Evolutionary conservation across 768 basidiomycete species (phyloP).

Genomic region (Hortiboletus flavorubellus): DNA sequence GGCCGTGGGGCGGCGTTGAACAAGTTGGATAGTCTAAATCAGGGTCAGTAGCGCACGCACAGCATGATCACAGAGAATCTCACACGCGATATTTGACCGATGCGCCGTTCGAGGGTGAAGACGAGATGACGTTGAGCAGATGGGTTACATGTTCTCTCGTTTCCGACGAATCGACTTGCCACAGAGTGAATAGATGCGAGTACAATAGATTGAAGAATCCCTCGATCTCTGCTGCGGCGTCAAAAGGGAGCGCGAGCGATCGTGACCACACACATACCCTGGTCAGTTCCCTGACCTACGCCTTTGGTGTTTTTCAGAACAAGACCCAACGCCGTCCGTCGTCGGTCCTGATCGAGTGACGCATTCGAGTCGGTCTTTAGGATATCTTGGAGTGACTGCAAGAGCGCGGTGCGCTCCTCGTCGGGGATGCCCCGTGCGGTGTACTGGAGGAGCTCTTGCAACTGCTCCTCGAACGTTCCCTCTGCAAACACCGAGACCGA

Average conservation of each 20-base stretch:
- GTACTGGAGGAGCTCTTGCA: constrained; percentile 76
- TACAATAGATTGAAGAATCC: constrained; percentile 85
- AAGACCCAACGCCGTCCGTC: constrained; percentile 54
- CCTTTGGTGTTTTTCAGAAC: constrained; percentile 61
- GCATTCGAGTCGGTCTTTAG: constrained; percentile 47
- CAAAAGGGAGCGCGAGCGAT: constrained; percentile 1
- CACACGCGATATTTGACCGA: constrained; percentile 76
- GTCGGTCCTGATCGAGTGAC: constrained; percentile 51
- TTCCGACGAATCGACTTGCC: constrained; percentile 52
- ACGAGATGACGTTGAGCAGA: constrained; percentile 54
- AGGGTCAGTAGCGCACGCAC: constrained; percentile 3
- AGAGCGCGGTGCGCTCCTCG: constrained; percentile 58
- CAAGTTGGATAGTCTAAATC: constrained; percentile 67
- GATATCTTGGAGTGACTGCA: constrained; percentile 64
- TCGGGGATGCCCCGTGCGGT: constrained; percentile 63
- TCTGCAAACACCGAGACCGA: constrained; percentile 83
- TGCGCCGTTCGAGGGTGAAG: constrained; percentile 50
- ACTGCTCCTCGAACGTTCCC: constrained; percentile 85
- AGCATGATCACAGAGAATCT: neutral
- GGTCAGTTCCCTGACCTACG: constrained; percentile 74
- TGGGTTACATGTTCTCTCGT: constrained; percentile 46
- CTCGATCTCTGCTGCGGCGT: constrained; percentile 58
- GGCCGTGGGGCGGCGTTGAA: constrained; percentile 72
- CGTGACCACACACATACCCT: constrained; percentile 48
- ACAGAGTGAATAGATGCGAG: constrained; percentile 65